These are phyloP conservation scores for Colletotrichum spinosum DNA, from an alignment of 2,329 filamentous ascomycete species.

Conservation along the genomic window DNA sequence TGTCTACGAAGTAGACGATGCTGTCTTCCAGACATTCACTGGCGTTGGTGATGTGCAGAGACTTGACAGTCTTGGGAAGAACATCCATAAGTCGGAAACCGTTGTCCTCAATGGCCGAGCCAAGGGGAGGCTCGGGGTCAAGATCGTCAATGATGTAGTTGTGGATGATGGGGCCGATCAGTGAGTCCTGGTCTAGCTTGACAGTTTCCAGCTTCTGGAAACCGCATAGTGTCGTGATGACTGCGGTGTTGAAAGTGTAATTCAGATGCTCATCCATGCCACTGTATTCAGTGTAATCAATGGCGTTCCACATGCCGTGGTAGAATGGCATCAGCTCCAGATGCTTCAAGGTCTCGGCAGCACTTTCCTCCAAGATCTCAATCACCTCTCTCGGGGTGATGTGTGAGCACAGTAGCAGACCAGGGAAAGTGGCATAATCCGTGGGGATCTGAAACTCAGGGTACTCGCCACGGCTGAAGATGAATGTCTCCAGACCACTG, in stretches of 20 bases:
- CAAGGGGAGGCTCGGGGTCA: background rate
- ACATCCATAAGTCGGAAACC: background rate
- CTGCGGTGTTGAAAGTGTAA: accelerated
- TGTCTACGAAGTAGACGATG: background rate
- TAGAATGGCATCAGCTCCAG: conserved; percentile 5
- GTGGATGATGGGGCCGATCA: background rate
- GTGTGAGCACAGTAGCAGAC: accelerated
- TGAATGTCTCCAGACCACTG: background rate
- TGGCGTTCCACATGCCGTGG: background rate
- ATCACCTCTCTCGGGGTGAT: no score
- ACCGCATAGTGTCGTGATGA: accelerated
- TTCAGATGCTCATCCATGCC: accelerated
- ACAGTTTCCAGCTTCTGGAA: background rate
- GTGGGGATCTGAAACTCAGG: background rate
- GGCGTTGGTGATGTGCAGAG: background rate
- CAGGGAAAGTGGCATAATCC: accelerated
- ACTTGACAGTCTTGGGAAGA: background rate
- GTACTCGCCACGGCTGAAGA: background rate
- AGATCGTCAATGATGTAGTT: background rate
- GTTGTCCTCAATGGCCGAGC: background rate
- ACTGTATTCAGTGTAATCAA: accelerated
- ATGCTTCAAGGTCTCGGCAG: background rate
- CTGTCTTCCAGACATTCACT: background rate
- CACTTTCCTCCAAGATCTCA: no score
- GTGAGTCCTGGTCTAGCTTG: background rate